These are phyloP conservation scores for Dentipellis fragilis DNA, from an alignment of 768 basidiomycete genomes.

Conservation along the genomic window DNA sequence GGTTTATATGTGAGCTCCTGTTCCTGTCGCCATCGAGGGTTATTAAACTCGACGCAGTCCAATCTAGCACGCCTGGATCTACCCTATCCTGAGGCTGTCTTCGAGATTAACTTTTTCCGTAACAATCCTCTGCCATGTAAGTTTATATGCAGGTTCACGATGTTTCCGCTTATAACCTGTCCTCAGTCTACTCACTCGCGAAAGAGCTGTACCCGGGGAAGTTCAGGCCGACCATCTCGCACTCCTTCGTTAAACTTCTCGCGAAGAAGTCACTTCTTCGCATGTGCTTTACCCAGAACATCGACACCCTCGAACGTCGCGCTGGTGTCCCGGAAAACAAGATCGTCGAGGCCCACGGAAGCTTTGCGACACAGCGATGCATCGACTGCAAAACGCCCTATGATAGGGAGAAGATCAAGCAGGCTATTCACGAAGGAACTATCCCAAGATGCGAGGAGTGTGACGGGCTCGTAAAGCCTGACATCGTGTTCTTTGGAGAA, in stretches of 20 bases:
- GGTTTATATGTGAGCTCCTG: conserved; percentile 41
- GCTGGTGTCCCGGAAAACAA: conserved; percentile 66
- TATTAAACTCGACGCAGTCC: conserved; percentile 32
- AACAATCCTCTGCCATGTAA: conserved; percentile 71
- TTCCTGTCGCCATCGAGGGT: neutral
- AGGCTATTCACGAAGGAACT: conserved; percentile 45
- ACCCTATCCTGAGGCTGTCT: conserved; percentile 93
- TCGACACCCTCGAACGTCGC: conserved; percentile 82
- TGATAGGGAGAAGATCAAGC: conserved; percentile 59
- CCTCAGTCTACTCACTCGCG: conserved; percentile 76
- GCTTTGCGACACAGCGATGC: conserved; percentile 82
- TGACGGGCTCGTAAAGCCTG: conserved; percentile 77
- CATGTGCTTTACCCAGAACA: conserved; percentile 84
- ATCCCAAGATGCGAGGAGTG: conserved; percentile 64
- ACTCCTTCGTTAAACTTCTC: conserved; percentile 83
- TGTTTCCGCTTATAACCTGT: neutral
- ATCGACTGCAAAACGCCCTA: conserved; percentile 57
- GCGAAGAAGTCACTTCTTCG: conserved; percentile 58
- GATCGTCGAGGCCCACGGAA: conserved; percentile 94
- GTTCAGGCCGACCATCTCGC: conserved; percentile 79
- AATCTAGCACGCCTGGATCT: conserved; percentile 69
- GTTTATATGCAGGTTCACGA: conserved; percentile 15
- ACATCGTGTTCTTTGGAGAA: conserved; percentile 92
- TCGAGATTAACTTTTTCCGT: conserved; percentile 83
- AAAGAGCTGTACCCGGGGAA: conserved; percentile 89